Evolutionary conservation across 2,329 filamentous ascomycete species (phyloP).

Genomic region (Aureobasidium musti): DNA sequence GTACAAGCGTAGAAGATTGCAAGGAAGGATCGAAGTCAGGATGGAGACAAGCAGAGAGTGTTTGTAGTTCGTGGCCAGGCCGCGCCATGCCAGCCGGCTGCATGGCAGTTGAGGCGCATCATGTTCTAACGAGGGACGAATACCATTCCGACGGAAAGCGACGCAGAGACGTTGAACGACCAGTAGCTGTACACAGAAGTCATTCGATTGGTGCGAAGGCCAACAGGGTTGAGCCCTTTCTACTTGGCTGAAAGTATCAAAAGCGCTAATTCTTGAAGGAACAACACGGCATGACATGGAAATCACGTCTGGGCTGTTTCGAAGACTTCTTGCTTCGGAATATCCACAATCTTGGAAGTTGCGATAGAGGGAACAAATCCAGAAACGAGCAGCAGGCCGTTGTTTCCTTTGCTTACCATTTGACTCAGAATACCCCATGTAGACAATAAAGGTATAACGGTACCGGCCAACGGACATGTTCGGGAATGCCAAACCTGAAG

Average conservation of each 20-base stretch:
- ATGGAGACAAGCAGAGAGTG: background rate
- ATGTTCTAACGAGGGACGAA: background rate
- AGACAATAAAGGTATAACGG: slow-evolving; percentile 5
- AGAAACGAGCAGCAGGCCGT: slow-evolving; percentile 1
- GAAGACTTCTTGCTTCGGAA: background rate
- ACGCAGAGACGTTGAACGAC: background rate
- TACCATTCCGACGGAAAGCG: background rate
- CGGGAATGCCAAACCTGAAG: background rate
- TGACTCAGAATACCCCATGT: slow-evolving; percentile 14
- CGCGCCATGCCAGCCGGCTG: slow-evolving; percentile 10
- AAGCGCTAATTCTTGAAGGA: background rate
- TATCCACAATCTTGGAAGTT: background rate
- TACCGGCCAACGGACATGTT: background rate
- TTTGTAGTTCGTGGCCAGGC: background rate
- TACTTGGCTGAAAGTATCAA: background rate
- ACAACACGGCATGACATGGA: background rate
- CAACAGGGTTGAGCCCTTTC: background rate
- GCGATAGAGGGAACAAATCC: background rate
- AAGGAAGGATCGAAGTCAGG: background rate
- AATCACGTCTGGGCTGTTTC: background rate
- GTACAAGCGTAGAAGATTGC: background rate
- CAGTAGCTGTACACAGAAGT: background rate
- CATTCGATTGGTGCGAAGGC: background rate
- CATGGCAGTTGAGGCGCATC: slow-evolving; percentile 14
- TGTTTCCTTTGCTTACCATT: background rate